Base-by-base conservation (phyloP, 352 stramenopile species). In the Plasmopara viticola region DNA sequence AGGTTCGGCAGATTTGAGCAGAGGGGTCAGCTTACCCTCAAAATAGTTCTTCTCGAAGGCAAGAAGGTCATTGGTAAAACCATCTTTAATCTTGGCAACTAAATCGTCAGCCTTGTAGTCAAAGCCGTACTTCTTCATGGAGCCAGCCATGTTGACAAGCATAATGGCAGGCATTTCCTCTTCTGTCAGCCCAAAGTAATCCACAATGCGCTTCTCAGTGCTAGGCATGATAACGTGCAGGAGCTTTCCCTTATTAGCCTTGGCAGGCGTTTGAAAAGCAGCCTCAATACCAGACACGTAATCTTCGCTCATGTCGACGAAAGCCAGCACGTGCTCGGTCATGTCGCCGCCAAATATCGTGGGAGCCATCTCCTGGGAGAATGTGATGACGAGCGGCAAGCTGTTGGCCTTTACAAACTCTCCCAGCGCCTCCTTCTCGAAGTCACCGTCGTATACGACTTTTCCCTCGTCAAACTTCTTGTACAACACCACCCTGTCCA, bases 81-180 rank as follows among this genome's bases (percentile, higher is more conserved):
- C 56, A 28, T 68, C 60, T 37, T 70, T 55, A 39, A 87, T 71
- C 64, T 91, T 87, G 48, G 71, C 80, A 10, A 87, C 59, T n/a
- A 94, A 60, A 56, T 94, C 74, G 9, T 72, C 78, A 9, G 63
- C 72, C 63, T 90, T 79, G 73, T 82, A 77, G 31, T 83, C 69
- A 53, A 87, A 93, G 18, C 58, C 59, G 69, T 80, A 98, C 83
- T 97, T 97, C 84, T 97, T 97, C 74, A 97, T 96, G 64, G 78
- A 74, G 33, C 66, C 75, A 44, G 58, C 71, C 89, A 97, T 97
- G 70, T 97, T 92, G 31, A 94, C 87, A 35, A 97, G 63, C 31
- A 97, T 73, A 12, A 93, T 59, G 17, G 75, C 70, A 25, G 94
- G 94, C 44, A 97, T 64, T 55, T 95, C 78, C 29, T 80, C 84